Percentiles rank a stretch among this genome's conserved stretches.
These are phyloP conservation scores for Noccaea bulbosa DNA, from an alignment of 345 rosid genomes.

Conservation along the genomic window DNA sequence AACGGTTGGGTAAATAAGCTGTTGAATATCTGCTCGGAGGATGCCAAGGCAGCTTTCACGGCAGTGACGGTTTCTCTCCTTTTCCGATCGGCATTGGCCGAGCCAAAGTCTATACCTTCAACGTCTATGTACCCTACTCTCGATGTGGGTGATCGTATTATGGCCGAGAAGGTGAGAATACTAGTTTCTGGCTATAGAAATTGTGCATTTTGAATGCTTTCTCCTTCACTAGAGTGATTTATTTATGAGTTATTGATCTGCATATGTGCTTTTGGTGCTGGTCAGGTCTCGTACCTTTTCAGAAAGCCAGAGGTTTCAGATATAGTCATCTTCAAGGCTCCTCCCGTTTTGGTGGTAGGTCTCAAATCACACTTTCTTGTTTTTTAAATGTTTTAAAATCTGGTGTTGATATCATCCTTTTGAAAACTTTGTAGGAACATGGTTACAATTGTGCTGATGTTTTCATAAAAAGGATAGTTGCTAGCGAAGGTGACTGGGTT, in stretches of 20 bases:
- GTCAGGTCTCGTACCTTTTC: conserved; percentile 80
- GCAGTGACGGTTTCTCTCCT: conserved; percentile 77
- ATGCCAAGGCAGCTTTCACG: conserved; percentile 84
- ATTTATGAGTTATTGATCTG: conserved; percentile 5
- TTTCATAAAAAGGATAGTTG: conserved; percentile 90
- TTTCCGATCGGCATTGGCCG: conserved; percentile 77
- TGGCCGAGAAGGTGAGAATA: conserved; percentile 80
- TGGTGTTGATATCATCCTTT: conserved; percentile 21
- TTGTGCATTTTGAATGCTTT: background rate
- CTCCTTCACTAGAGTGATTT: background rate
- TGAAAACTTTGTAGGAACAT: conserved; percentile 53
- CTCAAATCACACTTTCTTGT: background rate
- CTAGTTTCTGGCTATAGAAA: background rate
- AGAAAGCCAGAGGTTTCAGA: conserved; percentile 85
- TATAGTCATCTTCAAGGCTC: conserved; percentile 86
- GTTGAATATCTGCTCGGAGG: conserved; percentile 65
- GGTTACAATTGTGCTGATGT: conserved; percentile 70
- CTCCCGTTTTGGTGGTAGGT: conserved; percentile 71
- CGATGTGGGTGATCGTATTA: conserved; percentile 80
- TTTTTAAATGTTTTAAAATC: background rate
- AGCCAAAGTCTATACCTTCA: conserved; percentile 86
- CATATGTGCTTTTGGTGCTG: conserved; percentile 18
- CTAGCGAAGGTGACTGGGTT: conserved; percentile 84
- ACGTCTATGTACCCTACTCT: conserved; percentile 87
- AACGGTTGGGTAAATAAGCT: conserved; percentile 68